phyloP scores from a whole-genome alignment of 2,329 filamentous ascomycete species.

The Phialophora chinensis region DNA sequence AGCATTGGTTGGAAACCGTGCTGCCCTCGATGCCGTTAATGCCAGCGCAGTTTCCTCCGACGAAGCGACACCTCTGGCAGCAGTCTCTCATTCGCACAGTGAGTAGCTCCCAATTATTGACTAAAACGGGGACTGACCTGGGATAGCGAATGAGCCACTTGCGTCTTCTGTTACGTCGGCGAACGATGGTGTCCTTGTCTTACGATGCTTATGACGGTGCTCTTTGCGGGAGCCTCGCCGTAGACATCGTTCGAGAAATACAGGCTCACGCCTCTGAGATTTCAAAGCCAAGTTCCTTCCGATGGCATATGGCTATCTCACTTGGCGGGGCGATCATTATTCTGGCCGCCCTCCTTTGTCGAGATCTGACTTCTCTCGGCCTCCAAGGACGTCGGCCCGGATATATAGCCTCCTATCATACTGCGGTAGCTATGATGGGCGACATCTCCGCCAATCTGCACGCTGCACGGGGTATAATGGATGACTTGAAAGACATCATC shows the following conservation, averaged over 20 bases:
- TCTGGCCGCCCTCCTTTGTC: background rate
- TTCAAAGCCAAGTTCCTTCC: background rate
- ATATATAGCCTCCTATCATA: background rate
- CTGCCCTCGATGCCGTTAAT: background rate
- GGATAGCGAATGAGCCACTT: background rate
- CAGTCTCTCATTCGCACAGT: background rate
- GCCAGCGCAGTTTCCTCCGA: background rate
- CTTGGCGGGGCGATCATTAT: slow-evolving; percentile 1
- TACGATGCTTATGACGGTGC: background rate
- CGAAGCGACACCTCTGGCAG: background rate
- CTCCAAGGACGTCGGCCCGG: background rate
- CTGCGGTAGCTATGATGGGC: background rate
- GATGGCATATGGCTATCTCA: background rate
- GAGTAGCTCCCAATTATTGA: background rate
- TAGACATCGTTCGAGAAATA: background rate
- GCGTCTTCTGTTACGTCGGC: background rate
- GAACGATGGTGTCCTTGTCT: background rate
- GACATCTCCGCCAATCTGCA: background rate
- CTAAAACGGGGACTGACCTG: background rate
- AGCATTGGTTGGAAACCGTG: background rate
- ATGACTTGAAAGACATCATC: background rate
- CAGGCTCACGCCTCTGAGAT: background rate
- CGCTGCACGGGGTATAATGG: background rate
- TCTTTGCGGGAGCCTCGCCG: background rate
- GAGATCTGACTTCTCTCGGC: background rate